These are phyloP conservation scores for Colletotrichum siamense DNA, from an alignment of 2,329 filamentous ascomycete genomes.

Conservation along the genomic window DNA sequence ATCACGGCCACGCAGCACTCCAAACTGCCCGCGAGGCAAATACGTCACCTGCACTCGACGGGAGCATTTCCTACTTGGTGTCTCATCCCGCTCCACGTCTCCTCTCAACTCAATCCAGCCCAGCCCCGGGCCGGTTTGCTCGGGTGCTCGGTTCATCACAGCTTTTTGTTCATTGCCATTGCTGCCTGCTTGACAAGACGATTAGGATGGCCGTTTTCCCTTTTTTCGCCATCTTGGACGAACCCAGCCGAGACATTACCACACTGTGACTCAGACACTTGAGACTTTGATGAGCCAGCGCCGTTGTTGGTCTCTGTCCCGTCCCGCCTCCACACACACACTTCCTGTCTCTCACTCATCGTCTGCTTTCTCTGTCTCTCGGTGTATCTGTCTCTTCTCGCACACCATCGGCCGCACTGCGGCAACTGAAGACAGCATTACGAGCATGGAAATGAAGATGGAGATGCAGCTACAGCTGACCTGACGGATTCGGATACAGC, in stretches of 20 bases:
- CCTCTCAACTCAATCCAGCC: background rate
- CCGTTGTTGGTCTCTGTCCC: slow-evolving; percentile 6
- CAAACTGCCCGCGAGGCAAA: background rate
- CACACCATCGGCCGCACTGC: background rate
- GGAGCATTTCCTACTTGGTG: background rate
- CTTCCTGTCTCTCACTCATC: background rate
- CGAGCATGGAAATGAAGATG: background rate
- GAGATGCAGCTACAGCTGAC: background rate
- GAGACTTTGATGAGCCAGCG: background rate
- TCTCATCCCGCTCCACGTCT: background rate
- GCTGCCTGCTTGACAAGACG: background rate
- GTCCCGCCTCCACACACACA: slow-evolving; percentile 8
- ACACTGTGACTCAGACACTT: background rate
- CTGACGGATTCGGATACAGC: background rate
- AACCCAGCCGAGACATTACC: background rate
- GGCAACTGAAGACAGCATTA: slow-evolving; percentile 6
- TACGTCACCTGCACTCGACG: background rate
- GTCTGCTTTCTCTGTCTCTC: background rate
- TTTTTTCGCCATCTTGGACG: slow-evolving; percentile 9
- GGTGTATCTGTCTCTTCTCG: background rate
- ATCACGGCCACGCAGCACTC: background rate
- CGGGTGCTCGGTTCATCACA: background rate
- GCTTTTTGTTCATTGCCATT: background rate
- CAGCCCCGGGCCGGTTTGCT: background rate
- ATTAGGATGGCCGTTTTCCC: slow-evolving; percentile 5